These are phyloP conservation scores for Akanthomyces uredinophilus DNA, from an alignment of 2,329 filamentous ascomycete species.

Conservation along the genomic window DNA sequence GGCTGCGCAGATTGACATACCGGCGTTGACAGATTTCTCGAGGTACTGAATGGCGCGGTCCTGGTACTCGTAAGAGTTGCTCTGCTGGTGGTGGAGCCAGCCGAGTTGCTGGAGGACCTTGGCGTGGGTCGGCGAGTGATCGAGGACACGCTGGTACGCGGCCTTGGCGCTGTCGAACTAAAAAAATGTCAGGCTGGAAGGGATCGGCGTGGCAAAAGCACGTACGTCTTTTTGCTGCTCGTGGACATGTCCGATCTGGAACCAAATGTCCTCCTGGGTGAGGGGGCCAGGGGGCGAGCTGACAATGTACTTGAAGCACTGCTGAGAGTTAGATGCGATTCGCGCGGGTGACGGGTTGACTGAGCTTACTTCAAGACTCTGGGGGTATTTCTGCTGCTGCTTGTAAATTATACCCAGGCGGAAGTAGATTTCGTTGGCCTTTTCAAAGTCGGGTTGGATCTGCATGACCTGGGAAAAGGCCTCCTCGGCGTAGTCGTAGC, in stretches of 20 bases:
- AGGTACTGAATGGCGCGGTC: slow-evolving; percentile 96
- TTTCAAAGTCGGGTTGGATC: slow-evolving; percentile 96
- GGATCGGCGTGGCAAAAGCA: slow-evolving; percentile 19
- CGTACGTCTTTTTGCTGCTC: slow-evolving; percentile 98
- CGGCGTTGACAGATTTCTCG: slow-evolving; percentile 90
- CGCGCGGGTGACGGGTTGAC: background rate
- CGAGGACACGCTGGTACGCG: slow-evolving; percentile 87
- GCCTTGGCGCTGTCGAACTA: slow-evolving; percentile 90
- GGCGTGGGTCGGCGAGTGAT: slow-evolving; percentile 91
- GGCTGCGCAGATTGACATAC: slow-evolving; percentile 45
- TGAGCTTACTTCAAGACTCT: slow-evolving; percentile 76
- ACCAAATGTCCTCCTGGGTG: slow-evolving; percentile 98
- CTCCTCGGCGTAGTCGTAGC: slow-evolving; percentile 93
- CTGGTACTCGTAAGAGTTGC: slow-evolving; percentile 83
- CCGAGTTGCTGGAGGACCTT: slow-evolving; percentile 97
- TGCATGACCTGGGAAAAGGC: slow-evolving; percentile 98
- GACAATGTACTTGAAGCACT: slow-evolving; percentile 99
- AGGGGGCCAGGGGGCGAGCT: slow-evolving; percentile 84
- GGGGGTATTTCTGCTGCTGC: slow-evolving; percentile 87
- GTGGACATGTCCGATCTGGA: slow-evolving; percentile 97
- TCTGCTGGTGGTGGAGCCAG: slow-evolving; percentile 97
- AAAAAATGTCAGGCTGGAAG: slow-evolving; percentile 32
- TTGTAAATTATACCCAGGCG: slow-evolving; percentile 99
- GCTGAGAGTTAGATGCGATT: background rate
- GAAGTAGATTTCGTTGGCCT: slow-evolving; percentile 99